Percentiles rank a stretch among this genome's conserved stretches.
phyloP scores from a whole-genome alignment of 2,329 filamentous ascomycete genomes.

The Colletotrichum eleusines region DNA sequence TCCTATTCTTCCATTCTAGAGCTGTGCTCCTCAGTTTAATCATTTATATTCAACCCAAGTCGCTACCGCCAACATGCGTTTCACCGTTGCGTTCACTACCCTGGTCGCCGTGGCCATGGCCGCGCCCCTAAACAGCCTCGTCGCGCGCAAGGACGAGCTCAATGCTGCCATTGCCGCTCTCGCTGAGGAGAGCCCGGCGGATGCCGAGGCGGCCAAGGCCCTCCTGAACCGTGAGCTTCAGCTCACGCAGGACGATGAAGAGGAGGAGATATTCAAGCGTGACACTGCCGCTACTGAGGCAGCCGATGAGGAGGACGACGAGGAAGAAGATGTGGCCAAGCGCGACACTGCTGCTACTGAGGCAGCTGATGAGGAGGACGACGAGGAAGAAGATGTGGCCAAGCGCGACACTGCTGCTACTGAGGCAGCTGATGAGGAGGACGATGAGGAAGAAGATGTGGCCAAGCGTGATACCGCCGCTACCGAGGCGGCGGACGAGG shows the following conservation, averaged over 20 bases:
- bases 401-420: background rate
- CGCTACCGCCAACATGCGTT: conserved; percentile 30
- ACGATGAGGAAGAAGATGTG: conserved; percentile 22
- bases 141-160: conserved; percentile 23
- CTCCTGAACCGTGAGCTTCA: conserved; percentile 23
- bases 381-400: conserved; percentile 17
- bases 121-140: conserved; percentile 22
- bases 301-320: background rate
- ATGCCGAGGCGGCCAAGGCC: conserved; percentile 12
- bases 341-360: background rate
- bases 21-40: conserved; percentile 24
- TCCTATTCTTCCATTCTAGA: background rate
- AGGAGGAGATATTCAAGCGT: conserved; percentile 19
- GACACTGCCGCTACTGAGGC: background rate
- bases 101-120: conserved; percentile 34
- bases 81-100: conserved; percentile 32
- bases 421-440: background rate
- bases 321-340: conserved; percentile 19
- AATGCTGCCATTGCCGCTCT: conserved; percentile 20
- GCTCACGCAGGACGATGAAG: background rate
- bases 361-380: conserved; percentile 5
- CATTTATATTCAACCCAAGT: background rate
- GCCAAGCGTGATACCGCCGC: conserved; percentile 8
- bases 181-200: conserved; percentile 25
- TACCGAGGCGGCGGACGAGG: background rate